These are phyloP conservation scores for Ustilago xerochloae DNA, from an alignment of 1,284 basidiomycete genomes.

Conservation along the genomic window DNA sequence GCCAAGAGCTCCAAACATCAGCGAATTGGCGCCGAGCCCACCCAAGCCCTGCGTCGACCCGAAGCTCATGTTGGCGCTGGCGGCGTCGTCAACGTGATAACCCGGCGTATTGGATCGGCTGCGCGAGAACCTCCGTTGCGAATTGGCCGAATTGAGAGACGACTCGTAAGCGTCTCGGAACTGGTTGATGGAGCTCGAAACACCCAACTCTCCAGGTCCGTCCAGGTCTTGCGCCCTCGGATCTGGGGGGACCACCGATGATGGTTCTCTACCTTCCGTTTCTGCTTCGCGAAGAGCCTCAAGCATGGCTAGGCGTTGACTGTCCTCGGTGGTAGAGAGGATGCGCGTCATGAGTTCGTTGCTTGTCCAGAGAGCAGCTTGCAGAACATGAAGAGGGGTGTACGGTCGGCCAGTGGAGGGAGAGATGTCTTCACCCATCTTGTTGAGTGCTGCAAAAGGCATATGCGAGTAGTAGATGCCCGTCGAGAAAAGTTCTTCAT, in stretches of 20 bases:
- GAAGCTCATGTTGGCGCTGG: slow-evolving; percentile 10
- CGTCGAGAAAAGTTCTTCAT: slow-evolving; percentile 76
- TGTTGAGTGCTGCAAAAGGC: slow-evolving; percentile 69
- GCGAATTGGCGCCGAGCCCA: slow-evolving; percentile 41
- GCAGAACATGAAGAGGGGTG: slow-evolving; percentile 49
- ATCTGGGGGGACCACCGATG: slow-evolving; percentile 7
- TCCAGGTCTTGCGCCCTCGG: slow-evolving; percentile 12
- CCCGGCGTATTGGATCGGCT: slow-evolving; percentile 27
- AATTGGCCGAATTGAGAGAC: neutral
- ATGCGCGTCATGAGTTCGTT: slow-evolving; percentile 56
- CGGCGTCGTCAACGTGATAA: slow-evolving; percentile 7
- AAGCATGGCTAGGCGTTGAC: neutral
- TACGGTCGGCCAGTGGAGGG: slow-evolving; percentile 41
- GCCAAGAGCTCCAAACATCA: slow-evolving; percentile 32
- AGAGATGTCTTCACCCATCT: slow-evolving; percentile 46
- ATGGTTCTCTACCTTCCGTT: slow-evolving; percentile 6
- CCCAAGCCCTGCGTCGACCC: slow-evolving; percentile 26
- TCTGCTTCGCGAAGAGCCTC: slow-evolving; percentile 20
- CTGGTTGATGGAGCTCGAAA: slow-evolving; percentile 48
- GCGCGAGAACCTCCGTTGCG: slow-evolving; percentile 21
- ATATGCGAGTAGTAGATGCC: slow-evolving; percentile 90
- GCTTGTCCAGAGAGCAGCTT: slow-evolving; percentile 58
- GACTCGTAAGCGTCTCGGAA: slow-evolving; percentile 46
- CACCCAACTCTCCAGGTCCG: slow-evolving; percentile 42
- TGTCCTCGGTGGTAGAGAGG: slow-evolving; percentile 14